These are phyloP conservation scores for Vickermania spadyakhi DNA, from an alignment of 208 protist species.

Conservation along the genomic window DNA sequence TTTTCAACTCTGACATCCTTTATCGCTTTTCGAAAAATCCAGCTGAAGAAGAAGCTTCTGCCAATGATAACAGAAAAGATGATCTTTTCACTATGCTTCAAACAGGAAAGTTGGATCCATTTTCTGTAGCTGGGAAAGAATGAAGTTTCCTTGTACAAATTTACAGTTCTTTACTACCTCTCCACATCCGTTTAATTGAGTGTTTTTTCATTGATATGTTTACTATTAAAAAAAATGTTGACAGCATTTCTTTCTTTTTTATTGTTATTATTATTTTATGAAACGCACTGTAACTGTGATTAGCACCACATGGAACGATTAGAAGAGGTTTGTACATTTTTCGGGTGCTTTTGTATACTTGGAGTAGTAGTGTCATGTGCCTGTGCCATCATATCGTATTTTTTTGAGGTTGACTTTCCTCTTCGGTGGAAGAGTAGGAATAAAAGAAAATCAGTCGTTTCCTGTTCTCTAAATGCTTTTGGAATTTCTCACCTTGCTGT, in stretches of 20 bases:
- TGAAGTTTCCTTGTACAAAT: conserved; percentile 1
- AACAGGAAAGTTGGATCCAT: conserved; percentile 46
- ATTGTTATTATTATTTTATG: conserved; percentile 3
- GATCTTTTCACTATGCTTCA: conserved; percentile 68
- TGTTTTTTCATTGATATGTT: no score
- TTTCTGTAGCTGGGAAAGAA: conserved; percentile 4
- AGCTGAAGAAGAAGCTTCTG: conserved; percentile 22
- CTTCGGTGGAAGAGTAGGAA: conserved; percentile 3
- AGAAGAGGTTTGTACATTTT: conserved; percentile 8
- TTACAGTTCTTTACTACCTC: no score
- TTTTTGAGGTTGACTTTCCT: conserved; percentile 5
- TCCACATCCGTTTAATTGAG: no score
- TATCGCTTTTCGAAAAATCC: conserved; percentile 35
- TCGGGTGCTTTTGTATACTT: background rate
- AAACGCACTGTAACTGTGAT: no score
- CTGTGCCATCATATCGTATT: no score
- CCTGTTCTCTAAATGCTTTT: conserved; percentile 6
- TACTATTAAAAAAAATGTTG: no score
- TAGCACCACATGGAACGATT: background rate
- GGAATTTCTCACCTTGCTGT: conserved; percentile 76
- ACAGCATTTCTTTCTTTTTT: conserved; percentile 5
- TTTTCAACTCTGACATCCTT: conserved; percentile 74
- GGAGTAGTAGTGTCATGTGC: background rate
- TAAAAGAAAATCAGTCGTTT: background rate
- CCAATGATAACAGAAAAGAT: conserved; percentile 19